Conservation (phyloP, 768 basidiomycete genomes). For the Daedaleopsis nitida region DNA sequence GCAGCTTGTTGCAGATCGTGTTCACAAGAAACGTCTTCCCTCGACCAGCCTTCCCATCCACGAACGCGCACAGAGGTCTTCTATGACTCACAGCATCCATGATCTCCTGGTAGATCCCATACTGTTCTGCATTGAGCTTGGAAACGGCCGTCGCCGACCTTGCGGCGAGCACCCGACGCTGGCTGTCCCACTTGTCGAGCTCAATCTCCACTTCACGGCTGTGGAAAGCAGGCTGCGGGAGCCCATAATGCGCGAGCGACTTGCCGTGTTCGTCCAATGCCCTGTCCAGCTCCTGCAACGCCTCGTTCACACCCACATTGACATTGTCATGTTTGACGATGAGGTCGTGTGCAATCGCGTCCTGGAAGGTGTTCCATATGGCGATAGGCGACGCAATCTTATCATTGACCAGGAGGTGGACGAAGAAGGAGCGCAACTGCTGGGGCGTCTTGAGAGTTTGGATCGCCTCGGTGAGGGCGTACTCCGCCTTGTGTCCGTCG, state of each 20-base stretch:
- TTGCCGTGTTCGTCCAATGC: slow-evolving; percentile 31
- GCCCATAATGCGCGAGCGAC: slow-evolving; percentile 29
- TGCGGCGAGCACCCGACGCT: slow-evolving; percentile 7
- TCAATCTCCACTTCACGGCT: slow-evolving; percentile 32
- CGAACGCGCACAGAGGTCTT: slow-evolving; percentile 29
- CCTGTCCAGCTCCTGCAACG: slow-evolving; percentile 27
- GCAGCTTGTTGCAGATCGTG: slow-evolving; percentile 35
- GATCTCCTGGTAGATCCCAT: slow-evolving; percentile 22
- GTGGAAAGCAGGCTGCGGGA: slow-evolving; percentile 31
- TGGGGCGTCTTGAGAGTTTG: slow-evolving; percentile 32
- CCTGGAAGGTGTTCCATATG: slow-evolving; percentile 32
- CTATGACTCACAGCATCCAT: slow-evolving; percentile 16
- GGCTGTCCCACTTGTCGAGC: slow-evolving; percentile 26
- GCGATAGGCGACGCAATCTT: slow-evolving; percentile 26
- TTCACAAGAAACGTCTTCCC: slow-evolving; percentile 43
- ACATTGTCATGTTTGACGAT: slow-evolving; percentile 17
- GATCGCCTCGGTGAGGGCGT: slow-evolving; percentile 40
- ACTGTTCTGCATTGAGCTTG: slow-evolving; percentile 29
- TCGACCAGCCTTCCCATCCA: slow-evolving; percentile 43
- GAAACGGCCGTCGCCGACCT: slow-evolving; percentile 15
- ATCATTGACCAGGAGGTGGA: slow-evolving; percentile 40
- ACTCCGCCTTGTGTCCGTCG: slow-evolving; percentile 28
- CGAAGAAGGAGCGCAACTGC: slow-evolving; percentile 42
- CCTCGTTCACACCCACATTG: slow-evolving; percentile 25
- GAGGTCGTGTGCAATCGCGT: slow-evolving; percentile 27